These are phyloP conservation scores for Dendrobium catenatum DNA, from an alignment of 106 monocot species.

Conservation along the genomic window DNA sequence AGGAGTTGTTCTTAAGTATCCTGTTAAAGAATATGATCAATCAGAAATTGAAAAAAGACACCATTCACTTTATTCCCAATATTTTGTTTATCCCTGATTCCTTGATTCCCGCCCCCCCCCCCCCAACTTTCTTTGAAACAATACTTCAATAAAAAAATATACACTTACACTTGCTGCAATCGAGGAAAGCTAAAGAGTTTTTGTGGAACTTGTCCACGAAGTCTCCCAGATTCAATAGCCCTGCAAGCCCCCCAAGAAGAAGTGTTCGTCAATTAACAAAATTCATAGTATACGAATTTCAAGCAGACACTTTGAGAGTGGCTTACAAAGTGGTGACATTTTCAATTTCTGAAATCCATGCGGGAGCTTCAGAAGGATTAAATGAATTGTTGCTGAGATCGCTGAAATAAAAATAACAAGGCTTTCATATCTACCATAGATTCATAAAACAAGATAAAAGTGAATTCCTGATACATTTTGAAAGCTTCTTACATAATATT, in stretches of 20 bases:
- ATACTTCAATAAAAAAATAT: not conserved
- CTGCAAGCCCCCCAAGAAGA: constrained; percentile 8
- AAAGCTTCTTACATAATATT: constrained; percentile 25
- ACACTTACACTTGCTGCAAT: constrained; percentile 29
- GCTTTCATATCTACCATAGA: constrained; percentile 25
- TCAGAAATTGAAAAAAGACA: not conserved
- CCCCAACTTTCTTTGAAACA: not conserved
- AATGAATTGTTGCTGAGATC: constrained; percentile 29
- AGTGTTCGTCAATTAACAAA: not conserved
- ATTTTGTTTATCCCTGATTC: not conserved
- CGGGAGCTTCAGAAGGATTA: constrained; percentile 36
- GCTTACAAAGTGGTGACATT: constrained; percentile 44
- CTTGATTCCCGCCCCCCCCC: not conserved
- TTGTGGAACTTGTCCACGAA: constrained; percentile 22
- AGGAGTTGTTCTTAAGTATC: constrained; percentile 18
- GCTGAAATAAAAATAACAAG: constrained; percentile 20
- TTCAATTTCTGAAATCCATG: constrained; percentile 31
- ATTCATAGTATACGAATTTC: not conserved
- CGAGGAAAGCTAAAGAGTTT: constrained; percentile 25
- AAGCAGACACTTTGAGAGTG: constrained; percentile 2
- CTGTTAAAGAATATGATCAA: constrained; percentile 9
- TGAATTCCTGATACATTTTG: not conserved
- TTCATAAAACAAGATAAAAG: not conserved
- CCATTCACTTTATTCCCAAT: not conserved
- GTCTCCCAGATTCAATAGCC: constrained; percentile 15